Evolutionary conservation across 2,329 filamentous ascomycete genomes (phyloP).

Genomic region (Sporothrix euskadiensis): DNA sequence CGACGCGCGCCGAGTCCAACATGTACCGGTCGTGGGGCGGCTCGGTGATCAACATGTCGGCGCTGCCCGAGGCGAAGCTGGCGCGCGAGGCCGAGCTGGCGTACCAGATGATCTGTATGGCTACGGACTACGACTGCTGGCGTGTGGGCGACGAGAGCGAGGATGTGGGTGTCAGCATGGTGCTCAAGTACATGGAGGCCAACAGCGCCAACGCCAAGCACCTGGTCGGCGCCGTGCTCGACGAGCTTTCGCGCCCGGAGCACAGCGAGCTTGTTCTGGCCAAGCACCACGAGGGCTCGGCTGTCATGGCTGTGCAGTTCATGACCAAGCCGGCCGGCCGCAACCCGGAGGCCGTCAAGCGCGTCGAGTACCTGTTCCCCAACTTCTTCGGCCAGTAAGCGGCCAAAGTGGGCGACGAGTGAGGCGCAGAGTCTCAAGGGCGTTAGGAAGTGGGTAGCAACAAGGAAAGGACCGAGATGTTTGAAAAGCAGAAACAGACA

Average conservation of each 20-base stretch:
- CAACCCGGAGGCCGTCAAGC: constrained; percentile 72
- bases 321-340: constrained; percentile 81
- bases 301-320: constrained; percentile 73
- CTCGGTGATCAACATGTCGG: constrained; percentile 97
- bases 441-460: constrained; percentile 2
- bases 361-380: constrained; percentile 83
- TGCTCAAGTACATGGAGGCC: constrained; percentile 92
- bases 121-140: constrained; percentile 99
- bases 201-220: constrained; percentile 85
- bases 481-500: not conserved
- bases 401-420: not conserved
- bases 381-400: constrained; percentile 59
- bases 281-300: constrained; percentile 76
- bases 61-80: constrained; percentile 91
- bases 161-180: constrained; percentile 93
- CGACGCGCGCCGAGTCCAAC: constrained; percentile 90
- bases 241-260: constrained; percentile 77
- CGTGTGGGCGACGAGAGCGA: constrained; percentile 72
- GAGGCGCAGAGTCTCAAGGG: not conserved
- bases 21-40: constrained; percentile 95
- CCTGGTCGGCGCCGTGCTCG: constrained; percentile 82
- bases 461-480: not conserved
- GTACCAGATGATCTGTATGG: constrained; percentile 99
- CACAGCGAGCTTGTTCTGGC: constrained; percentile 73
- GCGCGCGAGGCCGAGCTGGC: constrained; percentile 93